A percentile compares a stretch with the other conserved stretches of the same genome.
Conservation (phyloP, 768 basidiomycete genomes). For the Russula virescens region DNA sequence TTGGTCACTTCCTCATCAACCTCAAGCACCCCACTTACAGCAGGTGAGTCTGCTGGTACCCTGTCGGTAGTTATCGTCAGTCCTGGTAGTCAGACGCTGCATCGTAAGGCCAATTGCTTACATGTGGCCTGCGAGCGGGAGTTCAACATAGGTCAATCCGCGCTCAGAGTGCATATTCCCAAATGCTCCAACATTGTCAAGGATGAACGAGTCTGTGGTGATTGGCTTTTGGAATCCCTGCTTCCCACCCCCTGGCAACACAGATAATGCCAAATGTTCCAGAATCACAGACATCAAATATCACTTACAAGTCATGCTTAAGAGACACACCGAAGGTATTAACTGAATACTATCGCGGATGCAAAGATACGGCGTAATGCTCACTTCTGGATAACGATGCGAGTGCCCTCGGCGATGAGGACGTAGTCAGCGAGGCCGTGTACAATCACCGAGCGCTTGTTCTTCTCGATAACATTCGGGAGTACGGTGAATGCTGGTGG, state of each 20-base stretch:
- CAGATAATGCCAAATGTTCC: background rate
- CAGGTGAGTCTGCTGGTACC: conserved; percentile 62
- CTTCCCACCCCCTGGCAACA: conserved; percentile 46
- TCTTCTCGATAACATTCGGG: conserved; percentile 74
- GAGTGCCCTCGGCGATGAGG: conserved; percentile 60
- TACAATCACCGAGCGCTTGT: conserved; percentile 55
- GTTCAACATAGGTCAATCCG: conserved; percentile 60
- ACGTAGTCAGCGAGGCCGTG: conserved; percentile 73
- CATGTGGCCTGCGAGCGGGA: conserved; percentile 70
- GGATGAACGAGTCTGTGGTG: conserved; percentile 56
- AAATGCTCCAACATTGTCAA: conserved; percentile 63
- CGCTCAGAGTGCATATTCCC: conserved; percentile 64
- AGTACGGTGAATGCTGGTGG: conserved; percentile 61
- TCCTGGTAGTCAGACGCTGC: background rate
- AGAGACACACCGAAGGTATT: background rate
- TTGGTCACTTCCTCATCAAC: background rate
- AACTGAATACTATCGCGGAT: background rate
- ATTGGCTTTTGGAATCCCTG: conserved; percentile 76
- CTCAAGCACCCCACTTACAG: conserved; percentile 26
- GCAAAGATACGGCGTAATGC: conserved; percentile 9
- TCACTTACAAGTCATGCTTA: conserved; percentile 20
- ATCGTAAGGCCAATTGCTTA: conserved; percentile 30
- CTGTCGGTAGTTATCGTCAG: conserved; percentile 29
- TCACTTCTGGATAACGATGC: conserved; percentile 37
- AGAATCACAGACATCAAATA: background rate